A percentile compares a stretch with the other conserved stretches of the same genome.
phyloP scores from a whole-genome alignment of 139 green algal species.

The Micractinium sp. region DNA sequence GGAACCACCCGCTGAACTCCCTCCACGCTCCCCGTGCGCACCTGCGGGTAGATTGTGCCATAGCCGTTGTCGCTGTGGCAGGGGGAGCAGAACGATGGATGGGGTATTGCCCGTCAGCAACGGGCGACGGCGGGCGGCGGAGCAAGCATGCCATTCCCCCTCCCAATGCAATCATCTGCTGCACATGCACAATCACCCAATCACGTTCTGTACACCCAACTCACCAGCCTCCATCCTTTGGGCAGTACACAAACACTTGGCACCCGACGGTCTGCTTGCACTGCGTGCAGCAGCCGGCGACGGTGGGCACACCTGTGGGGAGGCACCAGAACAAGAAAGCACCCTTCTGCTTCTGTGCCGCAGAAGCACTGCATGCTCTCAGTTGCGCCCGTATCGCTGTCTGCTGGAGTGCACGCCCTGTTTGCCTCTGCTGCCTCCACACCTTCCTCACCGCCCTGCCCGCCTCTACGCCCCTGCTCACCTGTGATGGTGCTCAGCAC shows the following conservation, averaged over 20 bases:
- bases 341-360: not conserved
- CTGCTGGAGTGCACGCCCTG: not conserved
- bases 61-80: too few species aligned
- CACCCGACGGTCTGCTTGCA: not conserved
- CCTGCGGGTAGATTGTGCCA: too few species aligned
- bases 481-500: not conserved
- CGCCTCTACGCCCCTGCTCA: not conserved
- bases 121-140: too few species aligned
- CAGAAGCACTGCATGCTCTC: too few species aligned
- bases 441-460: not conserved
- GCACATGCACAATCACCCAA: too few species aligned
- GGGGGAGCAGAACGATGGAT: too few species aligned
- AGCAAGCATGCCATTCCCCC: too few species aligned
- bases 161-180: too few species aligned
- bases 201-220: not conserved
- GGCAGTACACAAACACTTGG: conserved; percentile 1
- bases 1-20: too few species aligned
- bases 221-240: not conserved
- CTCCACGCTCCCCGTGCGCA: too few species aligned
- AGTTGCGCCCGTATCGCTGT: not conserved
- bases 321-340: not conserved
- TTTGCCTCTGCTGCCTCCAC: not conserved
- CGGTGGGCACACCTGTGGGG: not conserved
- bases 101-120: too few species aligned
- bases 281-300: not conserved